Evolutionary conservation across 2,329 filamentous ascomycete species (phyloP), one percentile per base, ranked within the genome.

Genomic region (Fusarium papillatum): DNA sequence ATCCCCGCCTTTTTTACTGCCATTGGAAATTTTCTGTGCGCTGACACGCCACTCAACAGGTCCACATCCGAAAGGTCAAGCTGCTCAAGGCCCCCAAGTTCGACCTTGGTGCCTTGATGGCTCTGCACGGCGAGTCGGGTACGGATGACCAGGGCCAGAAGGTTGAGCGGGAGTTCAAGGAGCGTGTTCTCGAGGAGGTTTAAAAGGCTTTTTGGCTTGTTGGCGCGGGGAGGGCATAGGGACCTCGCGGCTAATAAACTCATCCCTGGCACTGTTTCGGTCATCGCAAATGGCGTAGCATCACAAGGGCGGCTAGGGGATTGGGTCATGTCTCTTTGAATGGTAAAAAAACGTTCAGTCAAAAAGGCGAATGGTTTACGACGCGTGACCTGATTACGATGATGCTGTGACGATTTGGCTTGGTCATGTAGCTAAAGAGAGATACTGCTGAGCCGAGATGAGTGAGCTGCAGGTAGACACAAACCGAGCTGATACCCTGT

Each of bases 41-140:
- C 69, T 76, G 64, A 77, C 43, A n/a, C 24, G 16, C 19, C 70
- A 10, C 17, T 64, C 46, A 76, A 13, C 82, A 98, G 96, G 96
- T 98, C 84, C 97, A 99, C 92, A 98, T 99, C 89, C 96, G 97
- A 89, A 99, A 99, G 93, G 96, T 99, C 85, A 99, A 99, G 94
- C 95, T 99, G 82, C 91, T 99, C 82, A 99, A 99, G 94, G 88
- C 93, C 80, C 97, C 97, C 85, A 99, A 99, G 92, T 98, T 99
- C 91, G 97, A 99, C 86, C 94, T 99, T 80, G 97, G 97, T 88
- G 94, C 95, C 82, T 93, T 99, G 82, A 94, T 99, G 88, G 94
- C 94, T 87, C 94, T 99, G 83, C 97, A 99, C 91, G 97, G 97
- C 89, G 97, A 99, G 92, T 97, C 96, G 76, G 93, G 92, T 84